Evolutionary conservation across 2,329 filamentous ascomycete genomes (phyloP), one percentile per base, ranked within the genome.

Genomic region (Aspergillus arachidicola): DNA sequence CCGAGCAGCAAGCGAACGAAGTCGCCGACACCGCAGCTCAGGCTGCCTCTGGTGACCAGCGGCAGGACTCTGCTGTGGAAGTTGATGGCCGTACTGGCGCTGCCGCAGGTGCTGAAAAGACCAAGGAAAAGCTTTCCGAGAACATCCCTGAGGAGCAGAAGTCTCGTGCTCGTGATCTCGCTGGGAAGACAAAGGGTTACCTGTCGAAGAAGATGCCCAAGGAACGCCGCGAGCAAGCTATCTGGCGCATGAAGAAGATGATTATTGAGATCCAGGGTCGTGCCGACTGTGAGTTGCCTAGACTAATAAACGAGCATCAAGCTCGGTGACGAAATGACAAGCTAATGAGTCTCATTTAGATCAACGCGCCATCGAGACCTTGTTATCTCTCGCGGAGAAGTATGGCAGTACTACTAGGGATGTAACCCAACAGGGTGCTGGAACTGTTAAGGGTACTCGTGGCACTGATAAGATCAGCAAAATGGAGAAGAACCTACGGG

Each of bases 201-300:
- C 82, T 97, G 60, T 85, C 87, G 70, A 86, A 89, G 73, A 99
- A 98, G 85, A 86, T 99, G 80, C 94, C 95, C 1, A 83, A 94
- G 79, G 94, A 98, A 78, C 93, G 95, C 64, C 93, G 94, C 64
- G 93, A 98, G 9, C 93, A 97, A 83, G 90, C 89, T 61, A 89
- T 97, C 72, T 97, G 89, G 86, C 91, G 95, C 43, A 81, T 99
- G 69, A 99, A 94, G 88, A 98, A 98, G 87, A 96, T 98, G 91
- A 83, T 99, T 45, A 89, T 97, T 53, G 95, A 99, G 80, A 93
- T 96, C 72, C 95, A 99, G 81, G 92, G 94, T 61, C 95, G 98
- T 75, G 87, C 92, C 63, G 94, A 99, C 73, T 99, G 86, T 88
- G 79, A 77, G 85, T 80, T 12, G 19, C 3, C n/a, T 9, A 30